Percentiles rank a stretch among this genome's conserved stretches.
Conservation (phyloP, 495 filamentous ascomycete genomes). For the Penicillium cataractarum region DNA sequence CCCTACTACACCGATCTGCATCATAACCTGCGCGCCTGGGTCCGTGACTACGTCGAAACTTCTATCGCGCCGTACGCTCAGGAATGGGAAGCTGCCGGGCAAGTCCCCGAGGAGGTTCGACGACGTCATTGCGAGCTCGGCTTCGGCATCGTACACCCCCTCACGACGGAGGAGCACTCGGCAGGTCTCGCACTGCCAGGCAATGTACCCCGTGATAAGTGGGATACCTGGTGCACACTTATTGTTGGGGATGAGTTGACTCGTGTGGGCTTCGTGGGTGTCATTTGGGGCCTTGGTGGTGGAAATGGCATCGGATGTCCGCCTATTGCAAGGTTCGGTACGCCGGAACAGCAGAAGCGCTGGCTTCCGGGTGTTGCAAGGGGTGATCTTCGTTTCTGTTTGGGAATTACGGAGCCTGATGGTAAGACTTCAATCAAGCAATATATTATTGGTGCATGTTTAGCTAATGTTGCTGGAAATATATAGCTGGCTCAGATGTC, state of each 20-base stretch:
- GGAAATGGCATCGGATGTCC: slow-evolving; percentile 58
- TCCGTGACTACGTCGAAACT: slow-evolving; percentile 51
- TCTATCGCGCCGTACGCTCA: slow-evolving; percentile 47
- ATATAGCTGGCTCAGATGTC: slow-evolving; percentile 55
- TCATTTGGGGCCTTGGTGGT: slow-evolving; percentile 54
- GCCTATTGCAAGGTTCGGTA: slow-evolving; percentile 57
- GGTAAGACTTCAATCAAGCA: slow-evolving; percentile 26
- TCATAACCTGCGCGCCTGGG: slow-evolving; percentile 45
- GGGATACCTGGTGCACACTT: slow-evolving; percentile 55
- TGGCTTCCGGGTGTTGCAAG: slow-evolving; percentile 55
- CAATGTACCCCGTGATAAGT: slow-evolving; percentile 45
- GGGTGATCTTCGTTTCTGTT: slow-evolving; percentile 54
- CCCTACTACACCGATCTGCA: slow-evolving; percentile 55
- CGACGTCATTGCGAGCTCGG: slow-evolving; percentile 45
- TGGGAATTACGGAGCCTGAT: slow-evolving; percentile 61
- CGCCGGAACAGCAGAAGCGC: slow-evolving; percentile 46
- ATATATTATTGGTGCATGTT: background rate
- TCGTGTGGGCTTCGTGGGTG: slow-evolving; percentile 47
- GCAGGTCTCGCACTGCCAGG: slow-evolving; percentile 41
- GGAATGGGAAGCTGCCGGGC: slow-evolving; percentile 53
- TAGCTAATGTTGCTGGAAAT: slow-evolving; percentile 1
- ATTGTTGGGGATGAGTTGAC: slow-evolving; percentile 52
- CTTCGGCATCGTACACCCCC: slow-evolving; percentile 39
- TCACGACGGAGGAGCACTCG: slow-evolving; percentile 40
- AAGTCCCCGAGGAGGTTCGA: slow-evolving; percentile 44